A percentile compares a stretch with the other conserved stretches of the same genome.
These are phyloP conservation scores for Cercospora brassicicola DNA, from an alignment of 2,329 filamentous ascomycete species.

Conservation along the genomic window DNA sequence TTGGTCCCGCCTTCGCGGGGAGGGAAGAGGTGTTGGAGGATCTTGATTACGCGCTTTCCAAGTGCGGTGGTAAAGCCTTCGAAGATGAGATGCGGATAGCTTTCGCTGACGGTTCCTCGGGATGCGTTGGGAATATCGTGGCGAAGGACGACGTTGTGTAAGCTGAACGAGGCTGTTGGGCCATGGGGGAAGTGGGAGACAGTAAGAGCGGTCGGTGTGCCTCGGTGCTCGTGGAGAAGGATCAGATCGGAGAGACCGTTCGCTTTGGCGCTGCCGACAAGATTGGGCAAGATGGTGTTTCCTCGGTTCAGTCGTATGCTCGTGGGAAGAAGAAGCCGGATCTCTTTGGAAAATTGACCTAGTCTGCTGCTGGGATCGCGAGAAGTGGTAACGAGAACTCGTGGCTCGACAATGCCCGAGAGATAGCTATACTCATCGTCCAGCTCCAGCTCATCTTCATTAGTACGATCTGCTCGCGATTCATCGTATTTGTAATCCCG, in stretches of 20 bases:
- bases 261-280: constrained; percentile 77
- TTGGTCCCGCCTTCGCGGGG: constrained; percentile 80
- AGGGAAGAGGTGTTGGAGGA: constrained; percentile 91
- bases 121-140: constrained; percentile 89
- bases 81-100: constrained; percentile 92
- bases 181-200: constrained; percentile 86
- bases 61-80: constrained; percentile 84
- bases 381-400: constrained; percentile 86
- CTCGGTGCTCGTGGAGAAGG: constrained; percentile 86
- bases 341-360: constrained; percentile 89
- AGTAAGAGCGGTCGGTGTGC: constrained; percentile 85
- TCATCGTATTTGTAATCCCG: constrained; percentile 95
- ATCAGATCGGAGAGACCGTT: constrained; percentile 82
- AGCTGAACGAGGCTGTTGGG: constrained; percentile 79
- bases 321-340: constrained; percentile 78
- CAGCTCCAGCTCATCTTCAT: constrained; percentile 69
- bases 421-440: constrained; percentile 90
- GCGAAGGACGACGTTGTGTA: constrained; percentile 89
- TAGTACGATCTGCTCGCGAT: constrained; percentile 66
- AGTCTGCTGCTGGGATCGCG: constrained; percentile 82
- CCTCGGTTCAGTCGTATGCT: constrained; percentile 87
- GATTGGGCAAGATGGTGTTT: constrained; percentile 80
- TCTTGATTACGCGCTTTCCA: constrained; percentile 79
- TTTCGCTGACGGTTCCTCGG: constrained; percentile 84
- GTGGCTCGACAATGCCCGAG: constrained; percentile 86